A percentile compares a stretch with the other conserved stretches of the same genome.
phyloP scores from a whole-genome alignment of 257 asterid genomes.

The Solanum lycopersicoides region DNA sequence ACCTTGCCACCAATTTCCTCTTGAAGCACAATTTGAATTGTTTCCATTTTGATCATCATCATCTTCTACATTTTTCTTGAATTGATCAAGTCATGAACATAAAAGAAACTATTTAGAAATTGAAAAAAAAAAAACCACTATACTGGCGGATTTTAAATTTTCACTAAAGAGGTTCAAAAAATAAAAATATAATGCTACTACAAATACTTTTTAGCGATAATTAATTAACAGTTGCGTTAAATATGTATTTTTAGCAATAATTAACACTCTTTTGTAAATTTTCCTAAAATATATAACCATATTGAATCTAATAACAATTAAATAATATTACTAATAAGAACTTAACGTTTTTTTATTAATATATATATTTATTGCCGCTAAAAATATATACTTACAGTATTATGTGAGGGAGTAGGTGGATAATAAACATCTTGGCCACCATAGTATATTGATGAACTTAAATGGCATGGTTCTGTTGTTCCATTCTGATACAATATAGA shows the following conservation, averaged over 20 bases:
- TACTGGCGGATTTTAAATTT: neutral
- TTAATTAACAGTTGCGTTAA: too few species aligned
- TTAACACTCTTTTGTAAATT: too few species aligned
- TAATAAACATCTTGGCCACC: slow-evolving; percentile 75
- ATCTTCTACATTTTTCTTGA: slow-evolving; percentile 33
- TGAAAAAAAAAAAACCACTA: neutral
- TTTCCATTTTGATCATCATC: slow-evolving; percentile 40
- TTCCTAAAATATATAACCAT: too few species aligned
- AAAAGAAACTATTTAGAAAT: neutral
- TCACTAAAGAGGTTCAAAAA: neutral
- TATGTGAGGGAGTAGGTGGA: slow-evolving; percentile 29
- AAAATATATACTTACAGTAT: slow-evolving; percentile 22
- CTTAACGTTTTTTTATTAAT: too few species aligned
- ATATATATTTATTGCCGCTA: too few species aligned
- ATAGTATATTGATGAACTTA: slow-evolving; percentile 68
- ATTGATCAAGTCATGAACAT: slow-evolving; percentile 11
- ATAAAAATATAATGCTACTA: too few species aligned
- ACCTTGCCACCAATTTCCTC: slow-evolving; percentile 97
- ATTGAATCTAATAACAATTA: too few species aligned
- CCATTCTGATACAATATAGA: slow-evolving; percentile 19
- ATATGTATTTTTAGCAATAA: too few species aligned
- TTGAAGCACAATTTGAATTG: slow-evolving; percentile 45
- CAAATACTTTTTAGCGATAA: too few species aligned
- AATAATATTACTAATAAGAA: rapidly evolving
- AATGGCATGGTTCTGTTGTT: slow-evolving; percentile 49